Percentiles rank a stretch among this genome's conserved stretches.
Conservation (phyloP, 2,329 filamentous ascomycete species). For the Didymella lethalis region DNA sequence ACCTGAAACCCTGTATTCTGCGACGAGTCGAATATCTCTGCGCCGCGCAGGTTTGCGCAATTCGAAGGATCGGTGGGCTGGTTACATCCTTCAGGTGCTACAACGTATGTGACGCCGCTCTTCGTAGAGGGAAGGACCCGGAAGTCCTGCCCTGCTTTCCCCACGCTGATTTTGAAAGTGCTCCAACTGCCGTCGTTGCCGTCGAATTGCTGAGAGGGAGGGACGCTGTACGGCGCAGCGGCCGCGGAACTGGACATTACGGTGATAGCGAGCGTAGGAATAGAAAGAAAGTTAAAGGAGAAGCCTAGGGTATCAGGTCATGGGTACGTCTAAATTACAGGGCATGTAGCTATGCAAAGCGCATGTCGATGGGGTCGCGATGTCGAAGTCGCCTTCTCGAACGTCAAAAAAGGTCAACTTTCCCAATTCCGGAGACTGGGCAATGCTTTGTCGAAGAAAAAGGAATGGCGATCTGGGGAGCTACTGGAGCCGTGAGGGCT, state of each 20-base stretch:
- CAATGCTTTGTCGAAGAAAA: constrained; percentile 3
- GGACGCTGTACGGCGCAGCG: constrained; percentile 43
- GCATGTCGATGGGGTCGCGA: constrained; percentile 10
- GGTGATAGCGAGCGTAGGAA: constrained; percentile 21
- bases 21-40: constrained; percentile 39
- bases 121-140: constrained; percentile 49
- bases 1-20: constrained; percentile 45
- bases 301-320: constrained; percentile 9
- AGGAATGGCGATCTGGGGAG: constrained; percentile 16
- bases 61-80: constrained; percentile 37
- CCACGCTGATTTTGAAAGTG: constrained; percentile 52
- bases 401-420: constrained; percentile 6
- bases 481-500: constrained; percentile 8
- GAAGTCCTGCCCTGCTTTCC: constrained; percentile 51
- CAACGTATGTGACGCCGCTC: constrained; percentile 40
- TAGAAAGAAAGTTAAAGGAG: constrained; percentile 5
- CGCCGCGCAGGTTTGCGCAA: constrained; percentile 43
- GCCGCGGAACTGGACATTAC: constrained; percentile 29
- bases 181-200: constrained; percentile 55
- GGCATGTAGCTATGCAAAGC: constrained; percentile 1
- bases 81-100: constrained; percentile 48
- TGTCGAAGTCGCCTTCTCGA: constrained; percentile 9
- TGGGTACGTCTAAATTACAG: constrained; percentile 5
- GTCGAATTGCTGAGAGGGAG: constrained; percentile 47
- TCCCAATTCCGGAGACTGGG: constrained; percentile 8